Percentiles rank a stretch among this genome's conserved stretches.
These are phyloP conservation scores for Ascoidea asiatica DNA, from an alignment of 805 yeast genomes.

Conservation along the genomic window DNA sequence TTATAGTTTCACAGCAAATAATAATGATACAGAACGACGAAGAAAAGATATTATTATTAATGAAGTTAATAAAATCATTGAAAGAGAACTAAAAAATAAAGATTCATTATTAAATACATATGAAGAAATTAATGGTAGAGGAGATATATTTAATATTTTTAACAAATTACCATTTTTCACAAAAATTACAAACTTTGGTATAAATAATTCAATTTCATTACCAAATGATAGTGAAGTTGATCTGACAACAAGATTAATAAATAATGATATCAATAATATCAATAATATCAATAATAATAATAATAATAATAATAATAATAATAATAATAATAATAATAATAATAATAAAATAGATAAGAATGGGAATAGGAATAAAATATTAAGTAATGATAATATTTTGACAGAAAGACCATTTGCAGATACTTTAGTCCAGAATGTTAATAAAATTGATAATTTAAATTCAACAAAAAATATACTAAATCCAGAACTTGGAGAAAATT, in stretches of 20 bases:
- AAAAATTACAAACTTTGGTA: neutral
- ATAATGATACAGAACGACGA: neutral
- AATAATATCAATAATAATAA: too few relatives aligned
- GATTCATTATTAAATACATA: slow-evolving; percentile 7
- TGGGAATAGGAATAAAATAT: too few relatives aligned
- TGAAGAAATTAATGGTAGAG: slow-evolving; percentile 1
- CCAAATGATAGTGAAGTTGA: neutral
- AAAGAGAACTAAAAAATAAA: slow-evolving; percentile 2
- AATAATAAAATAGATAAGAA: too few relatives aligned
- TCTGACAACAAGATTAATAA: neutral
- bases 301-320: too few relatives aligned
- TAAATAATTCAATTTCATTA: neutral
- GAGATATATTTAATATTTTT: neutral
- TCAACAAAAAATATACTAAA: too few relatives aligned
- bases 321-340: too few relatives aligned
- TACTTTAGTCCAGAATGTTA: too few relatives aligned
- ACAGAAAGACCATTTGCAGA: too few relatives aligned
- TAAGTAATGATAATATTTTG: too few relatives aligned
- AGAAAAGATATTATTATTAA: slow-evolving; percentile 1
- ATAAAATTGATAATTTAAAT: too few relatives aligned
- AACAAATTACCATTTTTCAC: neutral
- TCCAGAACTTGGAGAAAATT: too few relatives aligned
- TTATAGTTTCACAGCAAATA: neutral
- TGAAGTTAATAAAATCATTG: slow-evolving; percentile 4
- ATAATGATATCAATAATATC: too few relatives aligned